Percentiles rank a stretch among this genome's conserved stretches.
Evolutionary conservation across 345 rosid genomes (phyloP).

Genomic region (Pistacia integerrima): DNA sequence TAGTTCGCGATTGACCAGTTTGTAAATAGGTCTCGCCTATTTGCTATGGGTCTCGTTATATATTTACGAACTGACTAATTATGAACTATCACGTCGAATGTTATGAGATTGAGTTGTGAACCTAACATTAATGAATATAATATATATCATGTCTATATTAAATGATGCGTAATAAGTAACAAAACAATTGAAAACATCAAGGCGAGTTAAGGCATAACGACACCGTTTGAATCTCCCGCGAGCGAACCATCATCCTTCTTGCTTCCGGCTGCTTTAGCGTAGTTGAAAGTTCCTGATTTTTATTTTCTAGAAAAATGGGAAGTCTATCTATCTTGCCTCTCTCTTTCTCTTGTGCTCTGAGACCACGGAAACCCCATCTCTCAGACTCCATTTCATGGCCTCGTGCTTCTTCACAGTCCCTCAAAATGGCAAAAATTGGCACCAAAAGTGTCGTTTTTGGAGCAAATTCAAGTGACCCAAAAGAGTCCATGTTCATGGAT

Average conservation of each 20-base stretch:
- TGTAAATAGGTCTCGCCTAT: no score
- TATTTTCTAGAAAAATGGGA: slow-evolving; percentile 23
- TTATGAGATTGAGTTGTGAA: no score
- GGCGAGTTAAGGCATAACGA: background rate
- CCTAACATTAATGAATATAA: no score
- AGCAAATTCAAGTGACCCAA: slow-evolving; percentile 41
- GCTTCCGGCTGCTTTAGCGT: background rate
- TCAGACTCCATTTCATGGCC: slow-evolving; percentile 17
- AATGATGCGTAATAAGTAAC: no score
- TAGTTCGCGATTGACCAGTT: no score
- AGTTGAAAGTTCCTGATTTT: no score
- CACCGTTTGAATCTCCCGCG: background rate
- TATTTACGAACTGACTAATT: no score
- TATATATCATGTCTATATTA: no score
- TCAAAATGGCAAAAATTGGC: slow-evolving; percentile 22
- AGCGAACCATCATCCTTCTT: no score
- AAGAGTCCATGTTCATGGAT: slow-evolving; percentile 57
- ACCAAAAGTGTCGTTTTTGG: slow-evolving; percentile 38
- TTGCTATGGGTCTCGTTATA: no score
- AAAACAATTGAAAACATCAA: no score
- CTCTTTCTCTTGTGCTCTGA: slow-evolving; percentile 18
- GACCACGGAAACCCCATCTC: slow-evolving; percentile 5
- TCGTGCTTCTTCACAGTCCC: background rate
- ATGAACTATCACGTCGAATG: no score
- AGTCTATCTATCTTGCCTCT: slow-evolving; percentile 31